phyloP scores from a whole-genome alignment of 2,329 filamentous ascomycete genomes.

The Scedosporium minutisporum region DNA sequence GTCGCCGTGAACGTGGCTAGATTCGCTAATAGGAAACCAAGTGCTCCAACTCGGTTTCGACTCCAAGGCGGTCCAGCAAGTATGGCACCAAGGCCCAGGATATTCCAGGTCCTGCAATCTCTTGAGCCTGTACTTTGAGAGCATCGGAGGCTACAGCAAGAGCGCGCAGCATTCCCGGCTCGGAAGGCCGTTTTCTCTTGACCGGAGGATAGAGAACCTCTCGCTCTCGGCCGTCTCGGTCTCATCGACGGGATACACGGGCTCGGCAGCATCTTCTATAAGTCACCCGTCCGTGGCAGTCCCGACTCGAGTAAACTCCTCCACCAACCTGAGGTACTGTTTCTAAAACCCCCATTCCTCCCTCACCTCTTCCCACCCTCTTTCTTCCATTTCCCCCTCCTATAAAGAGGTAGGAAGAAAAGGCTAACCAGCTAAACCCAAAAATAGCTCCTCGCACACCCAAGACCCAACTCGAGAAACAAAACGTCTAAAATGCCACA shows the following conservation, averaged over 20 bases:
- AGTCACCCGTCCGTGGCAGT: background rate
- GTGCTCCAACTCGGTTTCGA: conserved; percentile 4
- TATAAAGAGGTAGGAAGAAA: too few relatives aligned
- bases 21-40: background rate
- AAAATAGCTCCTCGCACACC: background rate
- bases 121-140: conserved; percentile 1
- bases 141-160: background rate
- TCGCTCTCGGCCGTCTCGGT: conserved; percentile 1
- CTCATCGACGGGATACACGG: background rate
- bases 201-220: conserved; percentile 1
- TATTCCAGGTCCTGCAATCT: conserved; percentile 1
- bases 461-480: background rate
- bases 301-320: background rate
- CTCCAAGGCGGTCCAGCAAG: background rate
- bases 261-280: background rate
- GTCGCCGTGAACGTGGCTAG: background rate
- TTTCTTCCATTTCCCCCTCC: background rate
- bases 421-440: too few relatives aligned
- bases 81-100: background rate
- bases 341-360: background rate
- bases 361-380: background rate
- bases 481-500: conserved; percentile 11
- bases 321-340: background rate
- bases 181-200: background rate
- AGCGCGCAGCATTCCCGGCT: background rate